Evolutionary conservation across 257 asterid genomes (phyloP), one percentile per base, ranked within the genome.

Genomic region (Marsdenia floribunda): DNA sequence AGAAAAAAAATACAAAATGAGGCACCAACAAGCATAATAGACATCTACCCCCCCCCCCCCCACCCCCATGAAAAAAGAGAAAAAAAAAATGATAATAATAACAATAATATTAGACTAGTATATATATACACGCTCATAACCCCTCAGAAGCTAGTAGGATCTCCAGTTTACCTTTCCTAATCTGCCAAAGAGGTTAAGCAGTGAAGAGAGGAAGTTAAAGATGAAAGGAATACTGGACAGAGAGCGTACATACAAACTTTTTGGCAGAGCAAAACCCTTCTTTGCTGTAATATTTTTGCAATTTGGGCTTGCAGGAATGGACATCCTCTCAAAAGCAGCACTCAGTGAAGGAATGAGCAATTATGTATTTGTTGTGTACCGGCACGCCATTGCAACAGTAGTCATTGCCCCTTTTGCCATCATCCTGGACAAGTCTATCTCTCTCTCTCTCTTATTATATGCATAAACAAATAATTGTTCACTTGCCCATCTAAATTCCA

Each of bases 301-400:
- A 79, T 91, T 89, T 21, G 99, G 97, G 42, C 16, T 92, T 35
- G 93, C 98, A 0, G 99, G 99, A 29, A 94, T 94, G 99, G 99
- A 94, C 68, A 86, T 94, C 77, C 74, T 90, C 47, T 85, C 96
- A 21, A 94, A 94, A 83, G 93, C 86, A 38, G 99, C 99, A 18
- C 72, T 94, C 16, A 92, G 92, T 58, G 87, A 92, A 72, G 99
- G 99, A 38, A 94, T 94, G 99, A 94, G 98, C 83, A 94, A 94
- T 68, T 94, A 85, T 70, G 99, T 94, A 19, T 90, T 92, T 60
- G 96, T 89, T 11, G 99, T 92, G 57, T 92, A 94, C 69, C 91
- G 97, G 40, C 99, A 92, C 26, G 96, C 87, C 3, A 87, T 92
- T 58, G 97, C 97, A 83, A 85, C 91, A 76, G 53, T 86, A 3